Evolutionary conservation across 768 basidiomycete species (phyloP).

Genomic region (Mycena filopes): DNA sequence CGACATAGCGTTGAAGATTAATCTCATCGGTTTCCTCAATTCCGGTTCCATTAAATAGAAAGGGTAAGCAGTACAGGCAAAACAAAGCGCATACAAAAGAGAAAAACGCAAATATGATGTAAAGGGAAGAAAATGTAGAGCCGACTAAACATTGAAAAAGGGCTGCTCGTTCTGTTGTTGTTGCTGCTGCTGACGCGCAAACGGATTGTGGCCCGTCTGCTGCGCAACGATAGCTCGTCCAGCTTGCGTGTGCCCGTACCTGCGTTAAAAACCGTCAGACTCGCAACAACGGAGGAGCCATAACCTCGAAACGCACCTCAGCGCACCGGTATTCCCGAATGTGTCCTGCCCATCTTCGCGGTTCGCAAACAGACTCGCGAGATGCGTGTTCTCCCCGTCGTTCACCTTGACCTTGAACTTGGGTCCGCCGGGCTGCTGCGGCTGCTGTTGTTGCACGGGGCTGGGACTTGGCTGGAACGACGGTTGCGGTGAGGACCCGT

Average conservation of each 20-base stretch:
- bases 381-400: constrained; percentile 76
- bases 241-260: constrained; percentile 70
- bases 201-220: constrained; percentile 69
- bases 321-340: constrained; percentile 87
- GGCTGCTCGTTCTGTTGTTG: constrained; percentile 76
- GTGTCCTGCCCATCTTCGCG: constrained; percentile 95
- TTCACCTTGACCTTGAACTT: constrained; percentile 54
- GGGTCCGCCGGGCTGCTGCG: constrained; percentile 45
- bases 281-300: constrained; percentile 4
- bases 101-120: background rate
- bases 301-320: constrained; percentile 62
- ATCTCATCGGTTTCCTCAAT: constrained; percentile 14
- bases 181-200: constrained; percentile 69
- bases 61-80: constrained; percentile 23
- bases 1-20: constrained; percentile 56
- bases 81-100: constrained; percentile 11
- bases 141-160: constrained; percentile 76
- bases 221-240: constrained; percentile 56
- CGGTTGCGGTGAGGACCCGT: constrained; percentile 57
- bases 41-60: background rate
- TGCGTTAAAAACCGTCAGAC: constrained; percentile 35
- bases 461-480: constrained; percentile 52
- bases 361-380: constrained; percentile 87
- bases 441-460: constrained; percentile 40
- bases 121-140: background rate